Percentiles rank a stretch among this genome's conserved stretches.
phyloP scores from a whole-genome alignment of 2,329 filamentous ascomycete species.

The Colletotrichum orbiculare region DNA sequence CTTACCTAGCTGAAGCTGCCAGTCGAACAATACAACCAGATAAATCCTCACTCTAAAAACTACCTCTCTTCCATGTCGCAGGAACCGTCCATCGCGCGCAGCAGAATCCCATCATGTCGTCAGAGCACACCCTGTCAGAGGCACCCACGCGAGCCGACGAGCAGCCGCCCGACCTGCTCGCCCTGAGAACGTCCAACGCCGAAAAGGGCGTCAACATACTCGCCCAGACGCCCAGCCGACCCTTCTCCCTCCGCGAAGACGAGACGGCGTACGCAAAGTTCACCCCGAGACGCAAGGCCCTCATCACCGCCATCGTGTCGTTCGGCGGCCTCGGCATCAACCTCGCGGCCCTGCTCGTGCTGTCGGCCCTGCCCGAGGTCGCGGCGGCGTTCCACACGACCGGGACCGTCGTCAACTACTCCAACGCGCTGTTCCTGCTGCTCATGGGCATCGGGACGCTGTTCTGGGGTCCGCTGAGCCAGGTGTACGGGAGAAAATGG shows the following conservation, averaged over 20 bases:
- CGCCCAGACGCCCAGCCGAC: constrained; percentile 28
- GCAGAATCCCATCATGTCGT: constrained; percentile 21
- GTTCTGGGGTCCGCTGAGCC: constrained; percentile 74
- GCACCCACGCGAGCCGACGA: constrained; percentile 29
- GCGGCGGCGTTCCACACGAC: constrained; percentile 72
- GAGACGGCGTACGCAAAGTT: constrained; percentile 39
- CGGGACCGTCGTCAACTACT: constrained; percentile 74
- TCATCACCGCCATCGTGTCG: constrained; percentile 40
- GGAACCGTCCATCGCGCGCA: neutral
- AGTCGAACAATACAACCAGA: constrained; percentile 16
- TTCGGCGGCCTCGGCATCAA: constrained; percentile 32
- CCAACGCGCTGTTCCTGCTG: constrained; percentile 76
- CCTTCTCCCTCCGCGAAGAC: constrained; percentile 32
- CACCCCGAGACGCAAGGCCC: constrained; percentile 38
- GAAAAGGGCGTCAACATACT: constrained; percentile 35
- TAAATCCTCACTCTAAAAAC: neutral
- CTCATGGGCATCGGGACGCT: constrained; percentile 76
- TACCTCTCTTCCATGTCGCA: constrained; percentile 6
- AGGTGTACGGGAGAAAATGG: constrained; percentile 64
- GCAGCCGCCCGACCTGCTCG: constrained; percentile 16
- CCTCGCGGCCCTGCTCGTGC: constrained; percentile 48
- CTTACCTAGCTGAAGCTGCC: neutral
- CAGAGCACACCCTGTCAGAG: constrained; percentile 24
- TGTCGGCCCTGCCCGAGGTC: constrained; percentile 80
- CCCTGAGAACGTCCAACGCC: constrained; percentile 30